Base-by-base conservation (phyloP, 176 grass and related monocot species). In the Thalia dealbata region DNA sequence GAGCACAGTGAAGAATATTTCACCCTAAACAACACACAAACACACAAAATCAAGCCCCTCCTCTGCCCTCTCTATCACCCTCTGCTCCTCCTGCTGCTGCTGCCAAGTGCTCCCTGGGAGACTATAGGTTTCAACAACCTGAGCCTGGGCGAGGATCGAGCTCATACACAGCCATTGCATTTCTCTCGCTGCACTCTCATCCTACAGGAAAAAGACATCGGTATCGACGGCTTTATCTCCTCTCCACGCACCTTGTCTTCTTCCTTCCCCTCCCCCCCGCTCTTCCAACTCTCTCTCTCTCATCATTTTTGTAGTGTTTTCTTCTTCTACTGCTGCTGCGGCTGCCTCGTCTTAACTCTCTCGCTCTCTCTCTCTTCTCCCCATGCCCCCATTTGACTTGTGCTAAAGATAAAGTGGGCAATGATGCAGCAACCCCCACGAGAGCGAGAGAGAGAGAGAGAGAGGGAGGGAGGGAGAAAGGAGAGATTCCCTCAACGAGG, bases 401-500 rank as follows among this genome's bases (percentile, higher is more conserved):
- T 75, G 73, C 51, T 50, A 75, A 75, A 75, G 56, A 22, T 63
- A 75, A 75, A 75, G 56, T 18, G 50, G 29, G 21, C 42, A 25
- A 75, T 29, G 73, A 75, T 75, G 73, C 41, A 22, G 41, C 73
- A 45, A 62, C 55, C 56, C 38, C 73, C 73, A 75, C 73, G 73
- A 75, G 58, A 75, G 26, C 35, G 71, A 73, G 65, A 71, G 69
- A 45, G 65, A 67, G 16, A 22, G 25, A 18, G 32, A 50, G 25
- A 28, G 64, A 48, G 42, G 43, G 18, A 62, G 22, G 9, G 7
- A 43, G 3, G 64, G 32, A n/a, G n/a, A n/a, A n/a, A n/a, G n/a
- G n/a, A n/a, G n/a, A 75, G 73, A 75, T 75, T 75, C 73, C 38
- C 58, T 48, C 55, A 27, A 63, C 73, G 73, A 75, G 73, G 73